Conservation (phyloP, 495 filamentous ascomycete genomes). For the Aspergillus incahuasiensis region DNA sequence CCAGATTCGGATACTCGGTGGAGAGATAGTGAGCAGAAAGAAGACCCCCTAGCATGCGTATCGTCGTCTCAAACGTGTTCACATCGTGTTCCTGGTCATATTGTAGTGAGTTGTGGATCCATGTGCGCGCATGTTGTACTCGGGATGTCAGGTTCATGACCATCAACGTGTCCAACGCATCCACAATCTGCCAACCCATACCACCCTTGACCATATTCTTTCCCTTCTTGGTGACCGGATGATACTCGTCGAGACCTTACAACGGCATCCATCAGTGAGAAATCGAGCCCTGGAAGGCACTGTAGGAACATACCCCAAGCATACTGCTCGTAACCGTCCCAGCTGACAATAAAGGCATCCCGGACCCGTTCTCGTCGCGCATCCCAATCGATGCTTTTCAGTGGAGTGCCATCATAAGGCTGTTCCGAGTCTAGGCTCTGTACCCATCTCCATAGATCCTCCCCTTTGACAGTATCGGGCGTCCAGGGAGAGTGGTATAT, state of each 20-base stretch:
- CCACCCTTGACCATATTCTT: slow-evolving; percentile 68
- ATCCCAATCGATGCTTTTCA: slow-evolving; percentile 55
- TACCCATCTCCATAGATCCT: slow-evolving; percentile 40
- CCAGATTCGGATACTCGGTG: slow-evolving; percentile 61
- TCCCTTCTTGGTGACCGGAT: slow-evolving; percentile 74
- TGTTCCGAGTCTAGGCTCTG: slow-evolving; percentile 31
- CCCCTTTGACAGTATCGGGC: slow-evolving; percentile 23
- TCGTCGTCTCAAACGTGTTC: slow-evolving; percentile 97
- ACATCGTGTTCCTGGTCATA: slow-evolving; percentile 94
- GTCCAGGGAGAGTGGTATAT: slow-evolving; percentile 34
- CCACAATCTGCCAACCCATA: slow-evolving; percentile 97
- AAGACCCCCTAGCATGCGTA: slow-evolving; percentile 93
- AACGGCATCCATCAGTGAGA: not conserved
- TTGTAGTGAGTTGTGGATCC: slow-evolving; percentile 75
- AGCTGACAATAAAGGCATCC: slow-evolving; percentile 83
- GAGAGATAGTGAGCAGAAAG: slow-evolving; percentile 94
- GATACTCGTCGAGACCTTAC: slow-evolving; percentile 78
- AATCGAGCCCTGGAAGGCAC: not conserved
- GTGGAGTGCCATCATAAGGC: slow-evolving; percentile 12
- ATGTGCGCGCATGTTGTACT: slow-evolving; percentile 79
- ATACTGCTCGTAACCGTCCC: slow-evolving; percentile 87
- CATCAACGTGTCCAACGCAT: slow-evolving; percentile 93
- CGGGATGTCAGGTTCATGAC: slow-evolving; percentile 94
- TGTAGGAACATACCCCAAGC: slow-evolving; percentile 70
- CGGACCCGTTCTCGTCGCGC: slow-evolving; percentile 78